Evolutionary conservation across 208 protist genomes (phyloP), one percentile per base, ranked within the genome.

Genomic region (Vickermania ingenoplastis): DNA sequence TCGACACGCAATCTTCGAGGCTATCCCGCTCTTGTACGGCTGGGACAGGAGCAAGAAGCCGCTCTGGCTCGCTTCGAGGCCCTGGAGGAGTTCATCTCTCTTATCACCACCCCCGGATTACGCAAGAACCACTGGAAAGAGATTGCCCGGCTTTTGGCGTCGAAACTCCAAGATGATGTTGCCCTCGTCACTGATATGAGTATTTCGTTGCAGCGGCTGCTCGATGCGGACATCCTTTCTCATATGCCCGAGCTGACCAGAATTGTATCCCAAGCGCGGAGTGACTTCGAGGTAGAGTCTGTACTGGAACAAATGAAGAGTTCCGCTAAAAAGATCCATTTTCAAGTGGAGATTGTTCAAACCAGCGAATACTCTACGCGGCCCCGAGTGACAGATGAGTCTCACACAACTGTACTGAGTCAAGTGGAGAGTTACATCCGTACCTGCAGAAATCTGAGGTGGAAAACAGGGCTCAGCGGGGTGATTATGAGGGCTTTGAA

Each of bases 111-210:
- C 7, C 81, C 83, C 26, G 86, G 81, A 17, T 61, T 95, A 51
- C 77, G 80, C 41, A 91, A 92, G 65, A 83, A 76, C 55, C 89
- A 95, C 63, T 95, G 89, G 86, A 87, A 89, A 41, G 85, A 92
- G 59, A 91, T 95, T 58, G 67, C 77, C 5, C 73, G 84, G 41
- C 57, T 89, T 21, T 55, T 95, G 41, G 59, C 67, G 21, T 13
- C 62, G 17, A 74, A 81, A 53, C 52, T 77, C 21, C 55, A 75
- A 13, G 83, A 91, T 29, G 82, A 89, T 24, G 59, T 72, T 11
- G 17, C 58, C 36, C 45, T 64, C 13, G 69, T 81, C 24, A 68
- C 79, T 21, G 81, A 89, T 51, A 69, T 75, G 53, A 81, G 60
- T 28, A 54, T 83, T 5, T 74, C 79, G n/a, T 64, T 92, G 51